Base-by-base conservation (phyloP, 2,329 filamentous ascomycete genomes). In the Aspergillus neotritici region DNA sequence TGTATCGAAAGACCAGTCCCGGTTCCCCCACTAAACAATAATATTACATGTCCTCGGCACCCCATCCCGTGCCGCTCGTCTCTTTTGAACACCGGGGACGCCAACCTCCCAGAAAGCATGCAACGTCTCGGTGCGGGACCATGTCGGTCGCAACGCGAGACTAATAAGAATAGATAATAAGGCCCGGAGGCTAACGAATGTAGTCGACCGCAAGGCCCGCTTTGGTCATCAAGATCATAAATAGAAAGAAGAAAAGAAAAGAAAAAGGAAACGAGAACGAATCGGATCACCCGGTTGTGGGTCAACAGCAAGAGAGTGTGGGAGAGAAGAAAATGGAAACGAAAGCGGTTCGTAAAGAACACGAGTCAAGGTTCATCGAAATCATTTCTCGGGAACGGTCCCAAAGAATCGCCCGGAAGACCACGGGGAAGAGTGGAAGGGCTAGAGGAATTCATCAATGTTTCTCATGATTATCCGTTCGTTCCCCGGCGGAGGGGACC, bases 361-460 rank as follows among this genome's bases (percentile, higher is more conserved):
- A 46, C 44, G 37, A 31, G 36, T 44, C 39, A 41, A 41, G 31
- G 49, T 37, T 43, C 40, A 52, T 63, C 61, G 50, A 46, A 57
- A 55, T 64, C 61, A 47, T 64, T 55, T 57, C 46, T 47, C 48
- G 51, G 44, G 42, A 43, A 43, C 41, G 42, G 39, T 15, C 47
- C 32, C 21, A 15, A 34, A 37, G 28, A 36, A 30, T 31, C 31
- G 40, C 33, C 32, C 40, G 38, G 40, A 43, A 35, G 41, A 44
- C 48, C 33, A 47, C 50, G 17, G 17, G 7, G 4, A 6, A 38
- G 30, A 34, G 31, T 35, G 29, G 44, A 43, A 47, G 44, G 46
- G 55, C 66, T 60, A 70, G 48, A 70, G 57, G 54, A 70, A 68
- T 57, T 70, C 67, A 49, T 70, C 66, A 56, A 70, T 70, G 50